Base-by-base conservation (phyloP, 2,329 filamentous ascomycete species). In the Ophiocordyceps unilateralis region DNA sequence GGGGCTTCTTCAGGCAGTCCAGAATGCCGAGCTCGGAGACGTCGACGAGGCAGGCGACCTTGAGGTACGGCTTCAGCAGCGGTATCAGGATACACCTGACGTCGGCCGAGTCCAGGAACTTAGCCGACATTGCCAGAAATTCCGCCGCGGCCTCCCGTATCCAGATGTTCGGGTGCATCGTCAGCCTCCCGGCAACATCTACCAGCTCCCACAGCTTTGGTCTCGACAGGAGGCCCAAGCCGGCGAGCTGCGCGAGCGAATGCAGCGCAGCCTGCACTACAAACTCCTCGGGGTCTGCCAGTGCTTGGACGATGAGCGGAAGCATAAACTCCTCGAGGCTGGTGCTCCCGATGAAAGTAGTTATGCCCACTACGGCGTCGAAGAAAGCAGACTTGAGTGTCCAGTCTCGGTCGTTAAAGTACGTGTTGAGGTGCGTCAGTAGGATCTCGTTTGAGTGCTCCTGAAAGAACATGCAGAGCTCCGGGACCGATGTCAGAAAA, bases 341-440 rank as follows among this genome's bases (percentile, higher is more conserved):
- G 28, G 80, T 83, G 46, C 83, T 87, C 23, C 91, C 91, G 28
- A 96, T 75, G 51, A 94, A 94, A 1, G 84, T 77, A 4, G 88
- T 85, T 49, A 98, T 88, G 4, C 88, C 89, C 15, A 96, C 85
- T 22, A 96, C 86, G 0, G 87, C 85, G 55, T 94, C 88, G 54
- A 98, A 95, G 57, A 96, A 96, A 3, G 89, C 87, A 53, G 87
- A 95, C 59, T 94, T 95, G 26, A 98, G 66, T 58, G 86, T 86
- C 91, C 91, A 98, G 57, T 98, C 88, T 37, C 82, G 78, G 53
- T 96, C 91, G 51, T 98, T 98, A 9, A 98, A 65, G 53, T 98
- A 98, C 0, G 91, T 98, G 55, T 96, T 96, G 23, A 98, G 68
- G 62, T 98, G 91, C 26, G 87, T 93, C 20, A 98, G 67, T 15